phyloP scores from a whole-genome alignment of 2,329 filamentous ascomycete species.

The Paecilomyces formosus region DNA sequence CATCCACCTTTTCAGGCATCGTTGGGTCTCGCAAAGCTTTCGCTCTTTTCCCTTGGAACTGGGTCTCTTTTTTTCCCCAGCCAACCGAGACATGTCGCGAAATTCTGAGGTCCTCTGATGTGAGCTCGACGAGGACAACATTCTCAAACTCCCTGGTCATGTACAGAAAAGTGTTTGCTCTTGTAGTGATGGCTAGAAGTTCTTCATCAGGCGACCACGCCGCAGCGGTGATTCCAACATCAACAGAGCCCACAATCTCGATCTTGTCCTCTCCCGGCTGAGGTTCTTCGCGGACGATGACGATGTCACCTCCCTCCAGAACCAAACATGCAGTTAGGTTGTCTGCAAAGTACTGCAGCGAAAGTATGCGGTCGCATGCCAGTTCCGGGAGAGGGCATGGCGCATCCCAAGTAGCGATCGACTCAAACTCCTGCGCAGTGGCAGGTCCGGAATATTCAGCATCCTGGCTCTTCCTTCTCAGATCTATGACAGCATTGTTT shows the following conservation, averaged over 20 bases:
- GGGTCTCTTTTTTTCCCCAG: slow-evolving; percentile 97
- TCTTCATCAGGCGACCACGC: slow-evolving; percentile 96
- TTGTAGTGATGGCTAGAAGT: slow-evolving; percentile 74
- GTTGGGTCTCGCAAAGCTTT: slow-evolving; percentile 85
- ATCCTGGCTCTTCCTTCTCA: slow-evolving; percentile 46
- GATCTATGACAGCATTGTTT: slow-evolving; percentile 63
- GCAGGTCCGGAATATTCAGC: slow-evolving; percentile 32
- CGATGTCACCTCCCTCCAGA: slow-evolving; percentile 82
- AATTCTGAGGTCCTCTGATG: slow-evolving; percentile 68
- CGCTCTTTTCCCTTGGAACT: slow-evolving; percentile 89
- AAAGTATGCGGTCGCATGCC: slow-evolving; percentile 65
- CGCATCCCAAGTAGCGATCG: slow-evolving; percentile 82
- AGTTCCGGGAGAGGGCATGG: slow-evolving; percentile 71
- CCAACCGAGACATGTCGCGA: slow-evolving; percentile 94
- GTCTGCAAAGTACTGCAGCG: slow-evolving; percentile 79
- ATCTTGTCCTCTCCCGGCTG: slow-evolving; percentile 65
- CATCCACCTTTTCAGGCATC: slow-evolving; percentile 84
- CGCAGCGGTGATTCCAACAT: slow-evolving; percentile 82
- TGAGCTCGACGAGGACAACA: slow-evolving; percentile 66
- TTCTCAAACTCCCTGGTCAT: slow-evolving; percentile 91
- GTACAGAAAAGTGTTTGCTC: slow-evolving; percentile 70
- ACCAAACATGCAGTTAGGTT: slow-evolving; percentile 71
- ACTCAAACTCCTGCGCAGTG: slow-evolving; percentile 32
- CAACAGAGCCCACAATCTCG: slow-evolving; percentile 91
- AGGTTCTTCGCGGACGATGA: slow-evolving; percentile 70